Evolutionary conservation across 306 rosid species (phyloP), one percentile per base, ranked within the genome.

Genomic region (Trifolium fragiferum): DNA sequence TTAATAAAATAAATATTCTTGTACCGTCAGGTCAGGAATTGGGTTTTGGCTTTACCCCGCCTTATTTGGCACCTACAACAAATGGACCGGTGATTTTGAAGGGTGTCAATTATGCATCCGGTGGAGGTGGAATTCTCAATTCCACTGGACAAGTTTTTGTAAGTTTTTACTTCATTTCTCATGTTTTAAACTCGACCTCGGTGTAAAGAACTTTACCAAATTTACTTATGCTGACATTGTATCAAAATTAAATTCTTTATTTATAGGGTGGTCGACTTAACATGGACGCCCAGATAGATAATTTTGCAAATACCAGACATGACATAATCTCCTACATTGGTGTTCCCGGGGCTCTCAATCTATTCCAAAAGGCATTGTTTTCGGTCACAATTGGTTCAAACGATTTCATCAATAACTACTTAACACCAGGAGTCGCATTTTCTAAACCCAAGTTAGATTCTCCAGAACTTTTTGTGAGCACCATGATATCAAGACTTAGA

Each of bases 71-170:
- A 25, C 93, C 92, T 63, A 58, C 93, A 16, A 85, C 90, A 58
- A 16, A 67, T 2, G 96, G 90, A 37, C 35, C 80, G 2, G 79
- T 73, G n/a, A 32, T 87, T 82, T 78, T 92, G 59, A 76, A 74
- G 49, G 97, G 93, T 38, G 90, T 85, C 33, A 92, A 92, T 57
- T 90, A 90, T 80, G 97, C 93, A 33, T 92, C 93, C 23, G 93
- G 93, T 16, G 89, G 88, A 10, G 78, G 86, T 80, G 93, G 96
- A 71, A 88, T 90, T 86, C 86, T 89, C 33, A 92, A 92, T 51
- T 4, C 49, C 23, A 90, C 91, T 0, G 98, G 93, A 38, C 44
- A 76, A 46, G 43, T 79, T 33, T 90, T 88, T 74, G 96, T 88
- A 75, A 86, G 76, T 75, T 76, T 72, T 16, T 82, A 19, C 67